phyloP scores from a whole-genome alignment of 1,284 basidiomycete species.

The Termitomyces sp. region DNA sequence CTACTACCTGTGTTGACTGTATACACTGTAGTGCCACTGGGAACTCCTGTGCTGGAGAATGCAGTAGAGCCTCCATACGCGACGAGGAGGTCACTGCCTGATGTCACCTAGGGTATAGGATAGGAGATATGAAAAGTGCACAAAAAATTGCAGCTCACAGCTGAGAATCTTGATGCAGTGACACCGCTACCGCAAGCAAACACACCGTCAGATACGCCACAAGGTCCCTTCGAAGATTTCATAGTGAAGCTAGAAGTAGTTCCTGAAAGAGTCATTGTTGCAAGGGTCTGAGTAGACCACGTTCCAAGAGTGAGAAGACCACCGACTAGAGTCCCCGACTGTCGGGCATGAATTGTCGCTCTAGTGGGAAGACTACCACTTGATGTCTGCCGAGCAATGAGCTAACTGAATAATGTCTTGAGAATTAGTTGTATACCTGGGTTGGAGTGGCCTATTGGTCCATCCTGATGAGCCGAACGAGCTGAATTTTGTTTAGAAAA shows the following conservation, averaged over 20 bases:
- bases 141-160: conserved; percentile 32
- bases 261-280: conserved; percentile 40
- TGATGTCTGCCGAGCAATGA: conserved; percentile 20
- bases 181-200: conserved; percentile 45
- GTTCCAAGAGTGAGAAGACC: conserved; percentile 45
- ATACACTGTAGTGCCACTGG: conserved; percentile 50
- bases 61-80: conserved; percentile 47
- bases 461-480: background rate
- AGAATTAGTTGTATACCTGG: conserved; percentile 6
- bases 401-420: background rate
- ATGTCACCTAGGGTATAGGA: conserved; percentile 34
- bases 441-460: conserved; percentile 11
- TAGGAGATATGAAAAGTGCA: background rate
- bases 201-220: conserved; percentile 37
- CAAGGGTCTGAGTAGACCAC: conserved; percentile 49
- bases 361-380: conserved; percentile 36
- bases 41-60: conserved; percentile 47
- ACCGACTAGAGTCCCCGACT: conserved; percentile 30
- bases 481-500: too few species aligned
- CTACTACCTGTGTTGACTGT: conserved; percentile 46
- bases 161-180: conserved; percentile 45
- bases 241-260: conserved; percentile 42
- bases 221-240: conserved; percentile 47
- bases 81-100: conserved; percentile 44
- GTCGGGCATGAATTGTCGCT: conserved; percentile 39